Evolutionary conservation across 1,284 basidiomycete species (phyloP), one percentile per base, ranked within the genome.

Genomic region (Naganishia sp.): DNA sequence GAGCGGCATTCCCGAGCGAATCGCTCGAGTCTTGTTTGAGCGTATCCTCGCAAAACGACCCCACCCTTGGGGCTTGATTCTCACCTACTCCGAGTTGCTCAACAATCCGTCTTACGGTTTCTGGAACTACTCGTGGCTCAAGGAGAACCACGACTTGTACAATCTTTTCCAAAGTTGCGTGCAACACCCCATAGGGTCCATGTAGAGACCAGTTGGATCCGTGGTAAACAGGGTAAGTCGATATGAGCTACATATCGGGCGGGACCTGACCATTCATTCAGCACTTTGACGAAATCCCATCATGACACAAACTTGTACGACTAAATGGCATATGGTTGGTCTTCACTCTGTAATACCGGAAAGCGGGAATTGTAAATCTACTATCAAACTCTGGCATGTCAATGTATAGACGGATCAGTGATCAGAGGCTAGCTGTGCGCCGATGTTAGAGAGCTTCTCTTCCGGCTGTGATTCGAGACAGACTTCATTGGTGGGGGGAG

Each of bases 21-120:
- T 96, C 82, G 89, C 91, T 48, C 89, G 90, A 67, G 92, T 96
- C 36, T 84, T 99, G 33, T 83, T 99, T 71, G 94, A 98, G 78
- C 87, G 95, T 45, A 90, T 97, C 80, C 86, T 98, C 67, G 93
- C 93, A 64, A 87, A 93, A 75, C 88, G 92, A 50, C 95, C 95
- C 63, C 94, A 98, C 75, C 94, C 95, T n/a, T 98, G 94, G 92
- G 95, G 94, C 67, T 87, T 94, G 50, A 81, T 97, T 69, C 87
- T 92, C 72, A 93, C 92, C 2, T 96, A 98, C 81, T 92, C 94
- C 73, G 92, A 96, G 81, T 69, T 80, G 64, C 73, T 80, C 67
- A 76, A 79, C 63, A 76, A 79, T 64, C 75, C 75, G 63, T 69
- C 65, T 28, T 77, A 78, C 64, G 76, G 74, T n/a, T 79, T 80